These are phyloP conservation scores for Verbena officinalis DNA, from an alignment of 257 asterid species.

Conservation along the genomic window DNA sequence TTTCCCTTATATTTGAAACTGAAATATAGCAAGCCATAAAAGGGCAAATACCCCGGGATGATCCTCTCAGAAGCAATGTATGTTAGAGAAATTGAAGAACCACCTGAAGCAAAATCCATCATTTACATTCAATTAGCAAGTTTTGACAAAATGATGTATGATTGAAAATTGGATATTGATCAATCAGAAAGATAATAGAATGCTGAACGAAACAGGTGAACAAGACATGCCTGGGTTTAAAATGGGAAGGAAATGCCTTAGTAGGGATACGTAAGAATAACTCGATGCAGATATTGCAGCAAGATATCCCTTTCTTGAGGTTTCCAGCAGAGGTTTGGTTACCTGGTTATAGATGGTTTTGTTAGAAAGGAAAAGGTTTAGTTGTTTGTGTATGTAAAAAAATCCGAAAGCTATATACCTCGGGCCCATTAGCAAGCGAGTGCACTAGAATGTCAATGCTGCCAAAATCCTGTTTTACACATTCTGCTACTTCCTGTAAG, in stretches of 20 bases:
- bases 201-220: neutral
- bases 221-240: constrained; percentile 72
- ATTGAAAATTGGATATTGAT: neutral
- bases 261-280: constrained; percentile 78
- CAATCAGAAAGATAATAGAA: neutral
- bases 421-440: constrained; percentile 92
- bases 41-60: constrained; percentile 72
- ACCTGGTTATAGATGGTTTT: constrained; percentile 50
- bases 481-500: constrained; percentile 81
- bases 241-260: constrained; percentile 78
- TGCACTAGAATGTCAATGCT: constrained; percentile 88
- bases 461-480: constrained; percentile 81
- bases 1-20: neutral
- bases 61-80: constrained; percentile 88
- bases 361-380: constrained; percentile 3
- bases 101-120: constrained; percentile 52
- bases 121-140: constrained; percentile 8
- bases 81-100: constrained; percentile 82
- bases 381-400: neutral
- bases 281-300: constrained; percentile 96
- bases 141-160: constrained; percentile 5
- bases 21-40: constrained; percentile 7
- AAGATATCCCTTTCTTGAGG: constrained; percentile 87
- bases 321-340: constrained; percentile 80
- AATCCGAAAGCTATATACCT: constrained; percentile 52